Evolutionary conservation across 2,329 filamentous ascomycete species (phyloP), one percentile per base, ranked within the genome.

Genomic region (Alternaria consortialis): DNA sequence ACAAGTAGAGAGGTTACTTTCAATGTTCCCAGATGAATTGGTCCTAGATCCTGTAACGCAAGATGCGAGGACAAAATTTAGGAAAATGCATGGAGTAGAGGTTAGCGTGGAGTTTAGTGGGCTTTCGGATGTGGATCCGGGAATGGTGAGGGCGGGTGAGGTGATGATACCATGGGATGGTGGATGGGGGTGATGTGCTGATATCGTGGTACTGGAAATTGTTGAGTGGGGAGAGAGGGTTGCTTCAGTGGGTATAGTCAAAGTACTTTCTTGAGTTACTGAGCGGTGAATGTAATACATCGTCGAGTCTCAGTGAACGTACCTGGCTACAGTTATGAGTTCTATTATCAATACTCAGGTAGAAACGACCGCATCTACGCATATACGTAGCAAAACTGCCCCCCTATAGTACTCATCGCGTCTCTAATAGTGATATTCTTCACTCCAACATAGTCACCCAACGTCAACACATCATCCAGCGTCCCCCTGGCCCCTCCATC

Each of bases 11-110:
- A 77, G 80, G 58, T 80, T 83, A 36, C 74, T 76, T n/a, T 80
- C 84, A 31, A 80, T 84, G 73, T 86, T 86, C 65, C 79, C 88
- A 15, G 86, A 87, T 55, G 85, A 87, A 64, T 79, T 82, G 47
- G 66, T 44, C 8, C 63, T 75, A 25, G 75, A 77, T 56, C 63
- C 15, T 3, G 50, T 67, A 37, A 67, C 67, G 7, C 70, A 73
- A 8, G 76, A 78, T 64, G 76, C 75, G 7, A 58, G 77, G 56
- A 79, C 76, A 2, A 47, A 67, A 58, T 79, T 78, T 43, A 54
- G 73, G 34, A 71, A 61, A 37, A 39, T 77, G 46, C 68, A 72
- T 62, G 74, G 75, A 1, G 67, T 72, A 9, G 75, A 77, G 17
- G 69, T 78, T 2, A 72, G 73, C 60, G 60, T 77, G 25, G 76